phyloP scores from a whole-genome alignment of 768 basidiomycete genomes.

The Collybia nuda region DNA sequence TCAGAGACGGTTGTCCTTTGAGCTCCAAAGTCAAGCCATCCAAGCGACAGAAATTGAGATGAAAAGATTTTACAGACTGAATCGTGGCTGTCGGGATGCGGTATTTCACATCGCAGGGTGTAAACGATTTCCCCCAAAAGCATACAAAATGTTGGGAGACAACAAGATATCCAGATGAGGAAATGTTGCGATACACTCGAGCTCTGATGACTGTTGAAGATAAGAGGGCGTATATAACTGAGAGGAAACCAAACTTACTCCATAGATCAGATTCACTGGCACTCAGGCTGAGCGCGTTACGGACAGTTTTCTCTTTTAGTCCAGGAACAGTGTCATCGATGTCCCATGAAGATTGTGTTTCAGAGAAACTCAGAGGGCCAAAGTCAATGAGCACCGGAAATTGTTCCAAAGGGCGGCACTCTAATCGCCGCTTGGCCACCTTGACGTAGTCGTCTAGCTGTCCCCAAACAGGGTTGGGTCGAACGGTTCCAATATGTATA shows the following conservation, averaged over 20 bases:
- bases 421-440: slow-evolving; percentile 25
- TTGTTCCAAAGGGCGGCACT: slow-evolving; percentile 7
- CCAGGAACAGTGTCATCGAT: slow-evolving; percentile 10
- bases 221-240: not conserved
- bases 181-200: slow-evolving; percentile 30
- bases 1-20: slow-evolving; percentile 42
- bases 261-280: slow-evolving; percentile 29
- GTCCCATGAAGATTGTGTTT: slow-evolving; percentile 11
- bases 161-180: slow-evolving; percentile 41
- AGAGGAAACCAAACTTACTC: slow-evolving; percentile 22
- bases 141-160: slow-evolving; percentile 36
- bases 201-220: slow-evolving; percentile 31
- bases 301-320: slow-evolving; percentile 27
- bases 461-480: slow-evolving; percentile 21
- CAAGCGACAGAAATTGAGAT: slow-evolving; percentile 21
- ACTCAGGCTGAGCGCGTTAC: slow-evolving; percentile 28
- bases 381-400: slow-evolving; percentile 39
- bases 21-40: slow-evolving; percentile 44
- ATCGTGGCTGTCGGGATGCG: slow-evolving; percentile 42
- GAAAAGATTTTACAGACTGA: slow-evolving; percentile 35
- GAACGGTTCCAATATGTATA: slow-evolving; percentile 30
- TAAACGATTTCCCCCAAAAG: slow-evolving; percentile 47
- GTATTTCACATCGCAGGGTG: slow-evolving; percentile 34
- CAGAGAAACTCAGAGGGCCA: slow-evolving; percentile 37
- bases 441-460: slow-evolving; percentile 23